Base-by-base conservation (phyloP, 176 grass and related monocot species). In the Oryza glaberrima region DNA sequence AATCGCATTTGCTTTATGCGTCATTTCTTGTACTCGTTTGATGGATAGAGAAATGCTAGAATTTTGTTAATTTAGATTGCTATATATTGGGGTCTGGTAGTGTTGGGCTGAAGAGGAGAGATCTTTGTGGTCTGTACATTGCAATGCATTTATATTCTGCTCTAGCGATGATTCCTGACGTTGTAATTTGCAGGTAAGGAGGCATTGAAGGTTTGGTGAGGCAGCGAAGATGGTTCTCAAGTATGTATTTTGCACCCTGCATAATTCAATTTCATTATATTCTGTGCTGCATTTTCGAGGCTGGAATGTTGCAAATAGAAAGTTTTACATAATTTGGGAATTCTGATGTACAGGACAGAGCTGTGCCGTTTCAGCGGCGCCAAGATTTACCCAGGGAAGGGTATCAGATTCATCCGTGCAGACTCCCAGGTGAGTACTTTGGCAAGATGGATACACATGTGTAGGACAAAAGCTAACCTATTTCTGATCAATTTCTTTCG, bases 371-470 rank as follows among this genome's bases (percentile, higher is more conserved):
- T 84, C n/a, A 84, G 82, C 17, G 82, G 84, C 13, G 69, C 54
- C 14, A 86, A 86, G 77, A 86, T 86, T 73, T 86, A 86, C 69
- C 84, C 69, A 3, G 77, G 69, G n/a, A 86, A 80, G 84, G 84
- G 84, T 80, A 86, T 86, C 38, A 80, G 84, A 86, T 84, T 84
- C 66, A 76, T 84, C 46, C 82, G 73, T 76, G 82, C 73, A 30
- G 82, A 77, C 48, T 84, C 84, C 5, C 84, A 86, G 84, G 84
- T 86, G 66, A 67, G 19, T 23, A 23, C 20, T 72, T 80, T 85
- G 4, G 15, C 22, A 26, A 26, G 4, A 22, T 79, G 56, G 4
- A 2, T 16, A 44, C 41, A 1, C 3, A 25, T 44, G 5, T 30
- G 5, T 15, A 19, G 1, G 8, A 65, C 67, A 20, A n/a, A 17